Base-by-base conservation (phyloP, 2,329 filamentous ascomycete species). In the Phyllosticta ampelicida region DNA sequence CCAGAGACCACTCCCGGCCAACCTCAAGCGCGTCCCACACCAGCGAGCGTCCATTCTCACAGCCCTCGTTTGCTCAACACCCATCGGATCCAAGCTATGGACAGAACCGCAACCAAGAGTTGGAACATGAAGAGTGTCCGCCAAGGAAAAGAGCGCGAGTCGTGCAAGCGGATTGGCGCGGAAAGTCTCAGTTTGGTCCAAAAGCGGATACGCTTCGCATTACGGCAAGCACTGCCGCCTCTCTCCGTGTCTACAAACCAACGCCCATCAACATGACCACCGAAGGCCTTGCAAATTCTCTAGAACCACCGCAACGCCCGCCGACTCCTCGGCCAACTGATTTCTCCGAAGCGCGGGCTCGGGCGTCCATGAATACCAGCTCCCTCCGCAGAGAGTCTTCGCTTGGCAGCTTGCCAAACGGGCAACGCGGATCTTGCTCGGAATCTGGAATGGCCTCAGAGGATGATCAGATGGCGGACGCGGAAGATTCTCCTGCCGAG, bases 211-310 rank as follows among this genome's bases (percentile, higher is more conserved):
- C 89, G 3, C 77, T 97, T 23, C 83, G 91, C 53, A 90, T 96
- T n/a, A 86, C 89, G 61, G 92, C 92, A 52, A 95, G 90, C 69
- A 95, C 89, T 16, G 87, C 91, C 51, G 89, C 90, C 49, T 96
- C 91, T 5, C 79, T 97, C 60, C 87, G 92, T 50, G 86, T 86
- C 53, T 87, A 96, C 70, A 83, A 90, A 51, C 92, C 92, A 3
- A 80, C 89, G 59, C 78, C 80, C 19, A 70, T 74, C 51, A 74
- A 73, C 29, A 74, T 79, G 21, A 77, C 74, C 2, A 73, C 72
- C 23, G 77, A 78, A 18, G 68, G 71, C 3, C 68, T 75, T 11
- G 5, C 28, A 30, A 78, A 70, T 53, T 83, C 88, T 64, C 72
- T 87, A 5, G 86, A 90, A 63, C 85, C 89, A 63, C 73, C 85